These are phyloP conservation scores for Grammothele lineata DNA, from an alignment of 768 basidiomycete species.

Conservation along the genomic window DNA sequence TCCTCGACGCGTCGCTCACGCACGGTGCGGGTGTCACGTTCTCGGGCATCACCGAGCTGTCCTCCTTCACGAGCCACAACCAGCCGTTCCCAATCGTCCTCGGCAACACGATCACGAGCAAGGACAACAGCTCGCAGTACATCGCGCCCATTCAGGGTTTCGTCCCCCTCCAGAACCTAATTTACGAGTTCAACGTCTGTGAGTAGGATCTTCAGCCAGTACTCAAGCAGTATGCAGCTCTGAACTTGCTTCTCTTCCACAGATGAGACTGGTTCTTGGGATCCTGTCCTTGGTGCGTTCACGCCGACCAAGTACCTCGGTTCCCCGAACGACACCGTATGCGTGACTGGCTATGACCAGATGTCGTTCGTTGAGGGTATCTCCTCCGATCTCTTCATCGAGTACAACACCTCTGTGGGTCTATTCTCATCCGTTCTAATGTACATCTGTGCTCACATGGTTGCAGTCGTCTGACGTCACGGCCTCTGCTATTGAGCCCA, in stretches of 20 bases:
- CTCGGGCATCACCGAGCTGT: slow-evolving; percentile 46
- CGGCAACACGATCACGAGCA: slow-evolving; percentile 47
- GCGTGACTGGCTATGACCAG: slow-evolving; percentile 74
- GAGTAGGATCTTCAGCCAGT: not conserved
- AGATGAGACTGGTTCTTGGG: slow-evolving; percentile 71
- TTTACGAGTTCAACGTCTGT: slow-evolving; percentile 30
- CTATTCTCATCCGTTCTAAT: too few species aligned
- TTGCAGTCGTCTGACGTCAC: not conserved
- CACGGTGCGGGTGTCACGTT: slow-evolving; percentile 73
- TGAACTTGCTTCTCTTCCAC: slow-evolving; percentile 29
- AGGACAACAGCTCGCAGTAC: slow-evolving; percentile 36
- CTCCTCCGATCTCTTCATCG: slow-evolving; percentile 70
- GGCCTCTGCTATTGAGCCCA: slow-evolving; percentile 18
- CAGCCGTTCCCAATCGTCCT: slow-evolving; percentile 69
- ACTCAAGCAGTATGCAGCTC: too few species aligned
- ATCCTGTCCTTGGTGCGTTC: slow-evolving; percentile 69
- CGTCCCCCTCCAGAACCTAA: slow-evolving; percentile 29
- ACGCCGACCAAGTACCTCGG: slow-evolving; percentile 61
- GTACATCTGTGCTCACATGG: too few species aligned
- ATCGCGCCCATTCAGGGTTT: slow-evolving; percentile 49
- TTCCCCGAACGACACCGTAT: slow-evolving; percentile 47
- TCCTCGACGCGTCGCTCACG: slow-evolving; percentile 52
- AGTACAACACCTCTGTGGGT: slow-evolving; percentile 26
- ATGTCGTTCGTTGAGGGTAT: slow-evolving; percentile 71
- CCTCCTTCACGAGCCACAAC: slow-evolving; percentile 41